Conservation (phyloP, 768 basidiomycete genomes). For the Cytidiella melzeri region DNA sequence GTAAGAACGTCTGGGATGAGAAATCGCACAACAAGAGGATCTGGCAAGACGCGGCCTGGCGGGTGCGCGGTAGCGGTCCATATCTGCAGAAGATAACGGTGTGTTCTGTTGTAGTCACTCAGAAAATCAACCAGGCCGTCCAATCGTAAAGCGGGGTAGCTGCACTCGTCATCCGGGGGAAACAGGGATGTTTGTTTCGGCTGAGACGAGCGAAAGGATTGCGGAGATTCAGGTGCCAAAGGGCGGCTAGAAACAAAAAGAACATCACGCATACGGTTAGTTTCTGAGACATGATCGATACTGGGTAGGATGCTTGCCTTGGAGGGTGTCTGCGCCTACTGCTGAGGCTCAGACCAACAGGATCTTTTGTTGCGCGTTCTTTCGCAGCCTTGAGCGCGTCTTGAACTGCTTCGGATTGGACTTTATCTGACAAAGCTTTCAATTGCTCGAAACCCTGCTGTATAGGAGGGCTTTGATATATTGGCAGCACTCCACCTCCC, state of each 20-base stretch:
- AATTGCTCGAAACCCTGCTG: constrained; percentile 40
- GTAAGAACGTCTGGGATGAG: constrained; percentile 59
- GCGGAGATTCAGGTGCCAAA: constrained; percentile 54
- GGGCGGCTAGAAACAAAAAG: constrained; percentile 30
- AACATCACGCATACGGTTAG: not conserved
- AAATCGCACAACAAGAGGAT: constrained; percentile 47
- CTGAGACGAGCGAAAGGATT: constrained; percentile 45
- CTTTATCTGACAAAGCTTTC: constrained; percentile 38
- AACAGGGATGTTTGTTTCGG: constrained; percentile 37
- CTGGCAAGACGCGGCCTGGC: constrained; percentile 10
- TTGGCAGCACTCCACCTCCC: constrained; percentile 20
- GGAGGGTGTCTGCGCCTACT: constrained; percentile 44
- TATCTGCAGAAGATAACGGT: constrained; percentile 41
- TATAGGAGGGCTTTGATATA: constrained; percentile 18
- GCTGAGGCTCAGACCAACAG: constrained; percentile 39
- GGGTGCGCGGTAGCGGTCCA: constrained; percentile 37
- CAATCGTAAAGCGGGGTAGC: constrained; percentile 31
- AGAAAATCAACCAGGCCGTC: constrained; percentile 49
- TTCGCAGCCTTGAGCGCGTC: constrained; percentile 49
- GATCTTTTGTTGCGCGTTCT: constrained; percentile 50
- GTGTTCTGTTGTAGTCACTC: constrained; percentile 46
- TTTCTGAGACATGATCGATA: not conserved
- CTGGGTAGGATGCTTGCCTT: constrained; percentile 38
- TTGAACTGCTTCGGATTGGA: constrained; percentile 50
- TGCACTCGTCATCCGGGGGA: constrained; percentile 33